Conservation (phyloP, 805 yeast genomes). For the Pichia exigua region DNA sequence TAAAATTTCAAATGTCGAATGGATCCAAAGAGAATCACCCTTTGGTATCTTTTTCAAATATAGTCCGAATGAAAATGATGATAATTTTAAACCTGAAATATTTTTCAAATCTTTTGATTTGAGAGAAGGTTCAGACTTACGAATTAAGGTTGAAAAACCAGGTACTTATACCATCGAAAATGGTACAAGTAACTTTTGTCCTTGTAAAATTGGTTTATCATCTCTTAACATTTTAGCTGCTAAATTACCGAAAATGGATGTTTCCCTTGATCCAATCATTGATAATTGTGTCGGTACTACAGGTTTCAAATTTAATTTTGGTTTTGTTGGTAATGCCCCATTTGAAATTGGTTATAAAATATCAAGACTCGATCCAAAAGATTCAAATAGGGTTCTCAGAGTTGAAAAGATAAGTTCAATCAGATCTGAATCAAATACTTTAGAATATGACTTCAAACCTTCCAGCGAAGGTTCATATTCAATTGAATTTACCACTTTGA, state of each 20-base stretch:
- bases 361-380: slow-evolving; percentile 41
- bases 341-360: slow-evolving; percentile 59
- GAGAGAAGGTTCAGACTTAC: slow-evolving; percentile 16
- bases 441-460: slow-evolving; percentile 63
- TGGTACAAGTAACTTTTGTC: slow-evolving; percentile 56
- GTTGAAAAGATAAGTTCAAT: slow-evolving; percentile 24
- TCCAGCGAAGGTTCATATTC: slow-evolving; percentile 73
- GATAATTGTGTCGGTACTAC: slow-evolving; percentile 92
- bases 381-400: slow-evolving; percentile 17
- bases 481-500: slow-evolving; percentile 56
- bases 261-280: slow-evolving; percentile 50
- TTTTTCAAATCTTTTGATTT: slow-evolving; percentile 24
- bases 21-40: slow-evolving; percentile 39
- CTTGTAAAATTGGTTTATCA: slow-evolving; percentile 57
- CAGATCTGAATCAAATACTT: slow-evolving; percentile 24
- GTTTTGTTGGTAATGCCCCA: slow-evolving; percentile 76
- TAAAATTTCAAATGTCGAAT: slow-evolving; percentile 16
- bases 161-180: slow-evolving; percentile 57
- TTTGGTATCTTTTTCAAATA: slow-evolving; percentile 32
- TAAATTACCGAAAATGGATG: slow-evolving; percentile 33
- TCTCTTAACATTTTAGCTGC: slow-evolving; percentile 39
- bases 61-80: slow-evolving; percentile 21
- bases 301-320: slow-evolving; percentile 65
- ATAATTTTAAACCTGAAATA: slow-evolving; percentile 1
- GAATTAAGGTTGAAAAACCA: slow-evolving; percentile 40